A percentile compares a stretch with the other conserved stretches of the same genome.
phyloP scores from a whole-genome alignment of 1,284 basidiomycete genomes.

The Ceratobasidium papillatum region DNA sequence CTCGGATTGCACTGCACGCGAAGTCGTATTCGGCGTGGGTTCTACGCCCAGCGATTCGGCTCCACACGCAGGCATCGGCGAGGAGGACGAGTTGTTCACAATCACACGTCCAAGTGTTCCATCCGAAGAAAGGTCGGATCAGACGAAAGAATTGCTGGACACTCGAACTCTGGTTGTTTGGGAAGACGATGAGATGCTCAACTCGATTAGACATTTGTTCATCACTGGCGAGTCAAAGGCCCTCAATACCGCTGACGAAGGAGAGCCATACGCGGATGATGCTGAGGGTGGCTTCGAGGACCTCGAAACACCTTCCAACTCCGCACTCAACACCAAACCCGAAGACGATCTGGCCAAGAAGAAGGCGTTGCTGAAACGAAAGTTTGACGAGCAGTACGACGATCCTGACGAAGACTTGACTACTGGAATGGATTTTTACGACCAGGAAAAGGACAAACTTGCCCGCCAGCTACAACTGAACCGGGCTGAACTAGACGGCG shows the following conservation, averaged over 20 bases:
- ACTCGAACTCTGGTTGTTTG: constrained; percentile 71
- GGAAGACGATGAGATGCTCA: constrained; percentile 84
- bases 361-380: constrained; percentile 91
- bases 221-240: constrained; percentile 76
- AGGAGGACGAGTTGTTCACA: constrained; percentile 81
- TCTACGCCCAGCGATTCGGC: constrained; percentile 50
- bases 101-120: constrained; percentile 54
- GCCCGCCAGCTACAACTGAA: constrained; percentile 86
- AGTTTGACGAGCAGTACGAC: constrained; percentile 97
- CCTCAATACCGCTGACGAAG: constrained; percentile 53
- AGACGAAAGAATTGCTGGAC: constrained; percentile 67
- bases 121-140: constrained; percentile 71
- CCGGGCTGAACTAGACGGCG: constrained; percentile 82
- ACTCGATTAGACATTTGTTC: constrained; percentile 88
- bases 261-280: constrained; percentile 59
- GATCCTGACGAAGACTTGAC: constrained; percentile 72
- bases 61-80: constrained; percentile 51
- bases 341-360: constrained; percentile 78
- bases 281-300: constrained; percentile 58
- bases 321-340: constrained; percentile 54
- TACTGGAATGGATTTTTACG: constrained; percentile 84
- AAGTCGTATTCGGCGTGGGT: constrained; percentile 67
- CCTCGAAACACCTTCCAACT: constrained; percentile 54
- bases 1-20: constrained; percentile 71
- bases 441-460: constrained; percentile 92